Conservation (phyloP, 139 green algal species). For the Nannochloris sp. region DNA sequence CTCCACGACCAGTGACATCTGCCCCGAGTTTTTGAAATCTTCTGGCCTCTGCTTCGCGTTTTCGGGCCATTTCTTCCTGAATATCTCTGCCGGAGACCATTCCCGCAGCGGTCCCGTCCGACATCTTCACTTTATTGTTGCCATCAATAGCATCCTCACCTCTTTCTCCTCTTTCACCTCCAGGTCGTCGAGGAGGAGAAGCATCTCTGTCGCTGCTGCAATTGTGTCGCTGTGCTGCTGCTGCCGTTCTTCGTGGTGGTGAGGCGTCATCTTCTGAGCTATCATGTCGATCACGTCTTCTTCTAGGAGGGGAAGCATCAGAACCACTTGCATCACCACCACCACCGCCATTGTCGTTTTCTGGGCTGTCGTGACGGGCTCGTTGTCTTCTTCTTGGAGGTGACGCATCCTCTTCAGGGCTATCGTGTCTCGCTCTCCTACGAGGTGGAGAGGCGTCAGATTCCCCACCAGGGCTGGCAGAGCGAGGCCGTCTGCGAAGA, state of each 20-base stretch:
- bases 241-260: not conserved
- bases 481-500: no score
- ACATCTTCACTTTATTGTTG: slow-evolving; percentile 36
- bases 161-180: not conserved
- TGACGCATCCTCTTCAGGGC: slow-evolving; percentile 15
- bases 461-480: no score
- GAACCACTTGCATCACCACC: not conserved
- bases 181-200: slow-evolving; percentile 16
- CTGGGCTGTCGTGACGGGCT: slow-evolving; percentile 19
- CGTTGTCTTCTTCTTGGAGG: slow-evolving; percentile 15
- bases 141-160: slow-evolving; percentile 1
- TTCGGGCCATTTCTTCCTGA: slow-evolving; percentile 22
- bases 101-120: slow-evolving; percentile 50
- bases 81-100: slow-evolving; percentile 39
- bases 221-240: not conserved
- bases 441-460: not conserved
- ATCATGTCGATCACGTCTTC: slow-evolving; percentile 14
- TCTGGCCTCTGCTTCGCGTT: slow-evolving; percentile 20
- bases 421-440: slow-evolving; percentile 11
- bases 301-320: slow-evolving; percentile 8
- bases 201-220: not conserved
- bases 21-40: slow-evolving; percentile 13
- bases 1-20: slow-evolving; percentile 36
- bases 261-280: slow-evolving; percentile 15
- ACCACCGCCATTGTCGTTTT: slow-evolving; percentile 4